A percentile compares a stretch with the other conserved stretches of the same genome.
Evolutionary conservation across 495 filamentous ascomycete genomes (phyloP).

Genomic region (Sphaerosporella brunnea): DNA sequence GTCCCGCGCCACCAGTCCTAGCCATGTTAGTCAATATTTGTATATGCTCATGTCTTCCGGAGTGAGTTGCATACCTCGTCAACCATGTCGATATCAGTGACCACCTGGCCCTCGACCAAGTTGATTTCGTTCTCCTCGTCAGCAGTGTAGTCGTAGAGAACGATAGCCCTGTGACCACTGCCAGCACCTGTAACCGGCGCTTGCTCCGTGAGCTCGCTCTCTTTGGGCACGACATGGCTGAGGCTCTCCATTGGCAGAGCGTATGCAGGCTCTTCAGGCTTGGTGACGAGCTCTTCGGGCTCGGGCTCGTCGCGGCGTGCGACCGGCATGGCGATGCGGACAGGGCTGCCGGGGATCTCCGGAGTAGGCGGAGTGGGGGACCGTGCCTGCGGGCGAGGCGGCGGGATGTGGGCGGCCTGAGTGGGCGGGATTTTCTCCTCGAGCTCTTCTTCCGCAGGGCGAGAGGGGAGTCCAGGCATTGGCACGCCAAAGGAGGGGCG

Average conservation of each 20-base stretch:
- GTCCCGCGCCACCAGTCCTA: constrained; percentile 91
- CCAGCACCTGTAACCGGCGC: constrained; percentile 42
- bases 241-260: constrained; percentile 41
- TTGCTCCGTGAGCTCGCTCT: constrained; percentile 47
- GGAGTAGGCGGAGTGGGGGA: constrained; percentile 43
- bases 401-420: constrained; percentile 28
- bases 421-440: constrained; percentile 9
- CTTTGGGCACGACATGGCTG: constrained; percentile 40
- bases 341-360: constrained; percentile 34
- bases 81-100: constrained; percentile 95
- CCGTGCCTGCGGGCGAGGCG: constrained; percentile 41
- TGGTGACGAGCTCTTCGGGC: constrained; percentile 33
- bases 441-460: constrained; percentile 37
- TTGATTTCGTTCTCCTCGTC: constrained; percentile 94
- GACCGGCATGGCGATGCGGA: constrained; percentile 77
- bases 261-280: constrained; percentile 27
- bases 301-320: constrained; percentile 40
- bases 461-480: constrained; percentile 53
- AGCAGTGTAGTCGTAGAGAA: constrained; percentile 93
- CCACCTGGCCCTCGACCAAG: constrained; percentile 70
- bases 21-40: neutral
- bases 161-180: constrained; percentile 49
- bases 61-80: constrained; percentile 35
- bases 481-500: constrained; percentile 41
- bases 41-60: neutral